Base-by-base conservation (phyloP, 106 monocot genomes). In the Vanilla planifolia region DNA sequence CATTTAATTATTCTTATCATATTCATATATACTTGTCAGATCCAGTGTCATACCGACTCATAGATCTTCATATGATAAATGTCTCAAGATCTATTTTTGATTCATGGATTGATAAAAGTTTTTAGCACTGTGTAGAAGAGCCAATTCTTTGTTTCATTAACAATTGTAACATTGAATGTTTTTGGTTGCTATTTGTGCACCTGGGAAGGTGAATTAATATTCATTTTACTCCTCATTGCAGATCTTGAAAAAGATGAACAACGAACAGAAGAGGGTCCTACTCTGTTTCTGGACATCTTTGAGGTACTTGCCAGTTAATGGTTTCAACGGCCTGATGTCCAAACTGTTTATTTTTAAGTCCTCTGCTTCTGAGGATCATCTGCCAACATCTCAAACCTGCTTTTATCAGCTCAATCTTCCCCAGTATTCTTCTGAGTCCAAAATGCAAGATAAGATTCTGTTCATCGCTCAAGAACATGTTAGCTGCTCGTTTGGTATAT, bases 241-340 rank as follows among this genome's bases (percentile, higher is more conserved):
- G 93, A 70, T 82, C 24, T 77, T 93, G 5, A 79, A 79, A 62
- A 61, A 67, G 23, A 80, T 93, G 89, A 39, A 82, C 1, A 46
- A 66, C 3, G 82, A 89, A 41, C 74, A 79, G 59, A 73, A 57
- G 46, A 81, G 85, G 36, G 30, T 62, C 2, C 79, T 93, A 1
- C 74, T 93, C 22, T 77, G 74, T 43, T 93, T 93, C 70, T 93
- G 93, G 93, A 93, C 89, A 5, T 89, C 93, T 21, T 63, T 93
- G 22, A 89, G 79, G 39, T 80, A 79, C 69, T 63, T 93, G 39
- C 93, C 93, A 8, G 60, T 66, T 2, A 77, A 85, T 55, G 93
- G 93, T 24, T 93, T 93, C 41, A 20, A 81, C 45, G 89, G 93
- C n/a, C 46, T 93, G 73, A 46, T 32, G 36, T 85, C 88, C 3